Conservation (phyloP, 2,329 filamentous ascomycete genomes). For the Aspergillus oerlinghausenensis region DNA sequence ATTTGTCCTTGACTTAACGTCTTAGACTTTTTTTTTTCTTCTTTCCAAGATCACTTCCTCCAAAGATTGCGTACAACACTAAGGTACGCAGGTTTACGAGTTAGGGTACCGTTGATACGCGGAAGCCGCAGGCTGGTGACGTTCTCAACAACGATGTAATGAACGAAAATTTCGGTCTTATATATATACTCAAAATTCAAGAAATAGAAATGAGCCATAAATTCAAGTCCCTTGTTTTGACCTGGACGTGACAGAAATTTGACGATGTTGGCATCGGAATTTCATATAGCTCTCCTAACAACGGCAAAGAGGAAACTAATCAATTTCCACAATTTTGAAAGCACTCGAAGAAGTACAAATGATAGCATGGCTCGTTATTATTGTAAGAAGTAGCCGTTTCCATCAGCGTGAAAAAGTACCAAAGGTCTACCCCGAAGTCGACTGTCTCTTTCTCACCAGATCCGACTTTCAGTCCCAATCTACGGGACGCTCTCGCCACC, state of each 20-base stretch:
- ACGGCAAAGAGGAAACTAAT: conserved; percentile 8
- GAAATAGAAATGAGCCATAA: background rate
- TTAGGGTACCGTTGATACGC: conserved; percentile 12
- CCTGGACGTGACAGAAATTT: background rate
- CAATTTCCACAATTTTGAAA: conserved; percentile 2
- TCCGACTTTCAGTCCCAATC: background rate
- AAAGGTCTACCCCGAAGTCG: background rate
- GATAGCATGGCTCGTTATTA: background rate
- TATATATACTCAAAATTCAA: conserved; percentile 9
- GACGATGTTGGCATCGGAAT: background rate
- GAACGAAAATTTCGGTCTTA: conserved; percentile 10
- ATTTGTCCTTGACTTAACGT: conserved; percentile 24
- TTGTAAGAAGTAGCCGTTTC: background rate
- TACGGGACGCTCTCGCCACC: background rate
- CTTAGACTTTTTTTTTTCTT: conserved; percentile 18
- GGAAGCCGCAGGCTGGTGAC: conserved; percentile 17
- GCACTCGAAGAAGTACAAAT: conserved; percentile 1
- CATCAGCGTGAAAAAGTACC: background rate
- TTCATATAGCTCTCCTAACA: conserved; percentile 3
- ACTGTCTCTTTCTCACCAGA: background rate
- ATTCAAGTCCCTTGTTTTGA: background rate
- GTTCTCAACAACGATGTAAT: conserved; percentile 36
- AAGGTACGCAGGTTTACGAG: conserved; percentile 8
- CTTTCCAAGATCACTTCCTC: conserved; percentile 6
- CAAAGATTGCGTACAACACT: background rate